These are phyloP conservation scores for Aaosphaeria arxii DNA, from an alignment of 2,329 filamentous ascomycete species.

Conservation along the genomic window DNA sequence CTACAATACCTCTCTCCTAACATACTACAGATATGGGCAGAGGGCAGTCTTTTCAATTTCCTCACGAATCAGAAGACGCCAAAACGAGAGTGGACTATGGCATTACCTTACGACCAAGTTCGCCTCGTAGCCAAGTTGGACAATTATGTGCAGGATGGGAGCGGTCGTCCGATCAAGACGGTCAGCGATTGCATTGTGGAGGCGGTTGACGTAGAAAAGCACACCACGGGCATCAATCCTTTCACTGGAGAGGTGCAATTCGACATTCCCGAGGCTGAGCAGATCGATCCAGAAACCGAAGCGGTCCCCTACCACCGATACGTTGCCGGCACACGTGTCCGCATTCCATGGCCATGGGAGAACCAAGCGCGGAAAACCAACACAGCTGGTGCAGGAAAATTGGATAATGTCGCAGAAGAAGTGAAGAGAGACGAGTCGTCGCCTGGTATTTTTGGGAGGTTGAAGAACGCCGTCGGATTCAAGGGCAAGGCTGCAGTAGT, in stretches of 20 bases:
- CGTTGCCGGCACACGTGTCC: slow-evolving; percentile 30
- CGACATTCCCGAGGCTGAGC: slow-evolving; percentile 23
- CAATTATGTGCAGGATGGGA: slow-evolving; percentile 57
- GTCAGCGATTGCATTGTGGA: slow-evolving; percentile 55
- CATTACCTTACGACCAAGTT: slow-evolving; percentile 67
- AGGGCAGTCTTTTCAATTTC: not conserved
- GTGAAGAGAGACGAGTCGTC: not conserved
- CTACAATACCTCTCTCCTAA: not conserved
- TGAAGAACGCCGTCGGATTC: not conserved
- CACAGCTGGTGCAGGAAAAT: slow-evolving; percentile 13
- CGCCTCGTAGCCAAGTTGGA: slow-evolving; percentile 65
- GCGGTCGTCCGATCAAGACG: slow-evolving; percentile 40
- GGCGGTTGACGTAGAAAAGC: slow-evolving; percentile 26
- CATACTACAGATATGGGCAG: not conserved
- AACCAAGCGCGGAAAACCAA: slow-evolving; percentile 1
- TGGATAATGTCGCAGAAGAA: not conserved
- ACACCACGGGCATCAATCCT: slow-evolving; percentile 26
- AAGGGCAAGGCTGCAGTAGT: not conserved
- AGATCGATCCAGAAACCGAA: slow-evolving; percentile 26
- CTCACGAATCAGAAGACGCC: not conserved
- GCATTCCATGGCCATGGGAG: slow-evolving; percentile 33
- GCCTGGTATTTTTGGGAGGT: not conserved
- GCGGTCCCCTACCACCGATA: slow-evolving; percentile 32
- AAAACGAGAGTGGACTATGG: slow-evolving; percentile 8
- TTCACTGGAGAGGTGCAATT: slow-evolving; percentile 4